A percentile compares a stretch with the other conserved stretches of the same genome.
phyloP scores from a whole-genome alignment of 768 basidiomycete species.

The Tephrocybe sp. region DNA sequence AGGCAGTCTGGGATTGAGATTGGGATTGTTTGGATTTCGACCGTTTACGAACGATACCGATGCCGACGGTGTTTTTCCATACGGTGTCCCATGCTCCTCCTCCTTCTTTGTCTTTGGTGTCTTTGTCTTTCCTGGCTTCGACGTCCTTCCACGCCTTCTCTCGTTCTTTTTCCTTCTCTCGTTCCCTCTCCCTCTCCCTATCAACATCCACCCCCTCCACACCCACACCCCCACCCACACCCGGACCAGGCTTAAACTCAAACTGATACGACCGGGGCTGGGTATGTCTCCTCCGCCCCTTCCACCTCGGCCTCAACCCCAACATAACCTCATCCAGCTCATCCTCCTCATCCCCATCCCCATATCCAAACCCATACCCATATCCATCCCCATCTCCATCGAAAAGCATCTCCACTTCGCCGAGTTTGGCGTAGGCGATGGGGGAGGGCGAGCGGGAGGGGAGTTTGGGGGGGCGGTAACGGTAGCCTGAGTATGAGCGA shows the following conservation, averaged over 20 bases:
- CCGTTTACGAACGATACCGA: not conserved
- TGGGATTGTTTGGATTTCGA: slow-evolving; percentile 4
- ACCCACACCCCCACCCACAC: too few relatives aligned
- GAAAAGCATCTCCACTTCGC: slow-evolving; percentile 2
- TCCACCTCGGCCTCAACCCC: not conserved
- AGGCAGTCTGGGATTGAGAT: not conserved
- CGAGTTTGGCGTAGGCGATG: slow-evolving; percentile 24
- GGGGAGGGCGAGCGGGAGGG: slow-evolving; percentile 18
- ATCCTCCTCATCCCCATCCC: not conserved
- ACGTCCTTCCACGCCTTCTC: slow-evolving; percentile 1
- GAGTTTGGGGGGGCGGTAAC: slow-evolving; percentile 4
- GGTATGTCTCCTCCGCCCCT: slow-evolving; percentile 6
- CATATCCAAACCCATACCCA: too few relatives aligned
- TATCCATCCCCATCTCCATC: not conserved
- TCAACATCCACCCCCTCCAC: too few relatives aligned
- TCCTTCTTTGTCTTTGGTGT: slow-evolving; percentile 7
- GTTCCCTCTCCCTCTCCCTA: not conserved
- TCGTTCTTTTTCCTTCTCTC: too few relatives aligned
- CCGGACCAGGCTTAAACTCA: slow-evolving; percentile 16
- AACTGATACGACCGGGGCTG: slow-evolving; percentile 26
- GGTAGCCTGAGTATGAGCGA: slow-evolving; percentile 11
- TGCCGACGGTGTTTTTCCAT: not conserved
- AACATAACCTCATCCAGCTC: not conserved
- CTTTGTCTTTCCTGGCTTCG: slow-evolving; percentile 1
- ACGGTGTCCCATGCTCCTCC: slow-evolving; percentile 5